These are phyloP conservation scores for Cicer bijugum DNA, from an alignment of 306 rosid genomes.

Conservation along the genomic window DNA sequence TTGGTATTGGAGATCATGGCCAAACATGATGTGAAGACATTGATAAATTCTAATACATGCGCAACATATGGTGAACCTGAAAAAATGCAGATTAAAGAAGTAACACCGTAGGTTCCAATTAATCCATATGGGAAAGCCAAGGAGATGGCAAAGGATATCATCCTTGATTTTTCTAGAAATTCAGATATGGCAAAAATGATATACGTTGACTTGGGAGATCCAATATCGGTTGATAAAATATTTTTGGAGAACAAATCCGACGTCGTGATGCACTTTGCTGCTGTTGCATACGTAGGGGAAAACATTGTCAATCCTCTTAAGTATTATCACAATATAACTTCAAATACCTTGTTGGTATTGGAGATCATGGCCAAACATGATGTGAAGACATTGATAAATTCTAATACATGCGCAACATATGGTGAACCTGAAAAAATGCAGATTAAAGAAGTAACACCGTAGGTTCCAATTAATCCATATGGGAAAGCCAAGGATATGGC, in stretches of 20 bases:
- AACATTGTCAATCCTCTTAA: slow-evolving; percentile 84
- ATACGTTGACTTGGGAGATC: slow-evolving; percentile 87
- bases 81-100: slow-evolving; percentile 95
- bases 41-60: slow-evolving; percentile 94
- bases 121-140: slow-evolving; percentile 98
- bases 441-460: slow-evolving; percentile 82
- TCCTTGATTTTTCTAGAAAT: slow-evolving; percentile 83
- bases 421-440: slow-evolving; percentile 98
- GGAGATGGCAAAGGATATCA: slow-evolving; percentile 96
- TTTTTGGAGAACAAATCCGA: slow-evolving; percentile 88
- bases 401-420: slow-evolving; percentile 95
- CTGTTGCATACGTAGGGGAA: slow-evolving; percentile 99
- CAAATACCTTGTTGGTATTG: slow-evolving; percentile 81
- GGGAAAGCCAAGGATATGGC: slow-evolving; percentile 99
- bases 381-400: slow-evolving; percentile 89
- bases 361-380: slow-evolving; percentile 82
- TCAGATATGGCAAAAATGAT: slow-evolving; percentile 95
- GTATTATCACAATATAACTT: slow-evolving; percentile 96
- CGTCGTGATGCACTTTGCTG: slow-evolving; percentile 98
- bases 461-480: slow-evolving; percentile 94
- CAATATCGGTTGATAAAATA: slow-evolving; percentile 72
- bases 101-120: slow-evolving; percentile 80
- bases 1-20: slow-evolving; percentile 81
- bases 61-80: slow-evolving; percentile 97
- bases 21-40: slow-evolving; percentile 78